phyloP scores from a whole-genome alignment of 2,329 filamentous ascomycete species.

The Zymoseptoria tritici region DNA sequence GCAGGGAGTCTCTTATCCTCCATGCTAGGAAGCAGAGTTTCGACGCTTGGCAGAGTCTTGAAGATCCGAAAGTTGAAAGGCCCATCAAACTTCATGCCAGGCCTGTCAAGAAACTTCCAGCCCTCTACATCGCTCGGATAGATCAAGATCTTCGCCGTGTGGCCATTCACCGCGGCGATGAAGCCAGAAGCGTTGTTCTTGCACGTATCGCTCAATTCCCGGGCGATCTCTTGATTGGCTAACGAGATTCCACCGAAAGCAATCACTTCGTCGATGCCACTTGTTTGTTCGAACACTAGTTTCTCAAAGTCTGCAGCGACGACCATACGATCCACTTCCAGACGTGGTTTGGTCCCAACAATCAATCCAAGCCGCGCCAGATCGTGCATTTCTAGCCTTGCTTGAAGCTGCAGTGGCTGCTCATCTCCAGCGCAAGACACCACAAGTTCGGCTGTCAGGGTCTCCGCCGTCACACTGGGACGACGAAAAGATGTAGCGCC shows the following conservation, averaged over 20 bases:
- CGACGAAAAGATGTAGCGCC: neutral
- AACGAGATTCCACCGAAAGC: slow-evolving; percentile 5
- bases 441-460: neutral
- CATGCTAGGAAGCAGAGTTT: neutral
- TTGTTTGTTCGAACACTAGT: slow-evolving; percentile 6
- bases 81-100: slow-evolving; percentile 1
- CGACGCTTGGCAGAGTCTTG: neutral
- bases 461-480: neutral
- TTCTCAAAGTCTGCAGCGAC: slow-evolving; percentile 13
- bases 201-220: slow-evolving; percentile 16
- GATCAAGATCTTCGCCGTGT: slow-evolving; percentile 17
- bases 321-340: slow-evolving; percentile 12
- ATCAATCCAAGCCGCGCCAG: slow-evolving; percentile 1
- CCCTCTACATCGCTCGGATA: slow-evolving; percentile 21
- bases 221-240: neutral
- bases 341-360: slow-evolving; percentile 4
- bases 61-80: slow-evolving; percentile 12
- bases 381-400: slow-evolving; percentile 5
- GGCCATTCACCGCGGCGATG: slow-evolving; percentile 10
- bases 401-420: neutral
- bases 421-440: slow-evolving; percentile 1
- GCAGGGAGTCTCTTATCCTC: neutral
- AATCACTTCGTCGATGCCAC: neutral
- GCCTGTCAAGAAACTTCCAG: slow-evolving; percentile 21
- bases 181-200: slow-evolving; percentile 16